Evolutionary conservation across 2,329 filamentous ascomycete species (phyloP).

Genomic region (Venturia aucupariae): DNA sequence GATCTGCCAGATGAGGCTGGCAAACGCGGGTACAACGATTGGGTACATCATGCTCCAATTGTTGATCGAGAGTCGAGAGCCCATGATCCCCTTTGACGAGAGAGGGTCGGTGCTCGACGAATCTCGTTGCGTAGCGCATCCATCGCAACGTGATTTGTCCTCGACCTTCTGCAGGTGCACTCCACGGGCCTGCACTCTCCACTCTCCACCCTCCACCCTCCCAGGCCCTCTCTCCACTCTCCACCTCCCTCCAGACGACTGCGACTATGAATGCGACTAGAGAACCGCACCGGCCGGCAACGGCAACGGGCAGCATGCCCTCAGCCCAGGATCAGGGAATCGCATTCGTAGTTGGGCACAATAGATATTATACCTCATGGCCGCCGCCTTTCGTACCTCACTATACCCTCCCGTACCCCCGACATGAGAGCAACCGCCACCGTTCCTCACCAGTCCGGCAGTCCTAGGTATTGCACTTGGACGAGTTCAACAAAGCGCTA

Average conservation of each 20-base stretch:
- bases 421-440: too few relatives aligned
- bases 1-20: too few relatives aligned
- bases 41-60: too few relatives aligned
- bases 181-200: too few relatives aligned
- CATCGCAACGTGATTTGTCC: neutral
- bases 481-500: neutral
- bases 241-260: too few relatives aligned
- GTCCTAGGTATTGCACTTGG: neutral
- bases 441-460: neutral
- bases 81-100: neutral
- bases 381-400: neutral
- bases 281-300: conserved; percentile 2
- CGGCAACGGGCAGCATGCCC: neutral
- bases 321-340: neutral
- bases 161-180: neutral
- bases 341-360: neutral
- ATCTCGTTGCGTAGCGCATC: neutral
- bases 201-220: too few relatives aligned
- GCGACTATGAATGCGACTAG: too few relatives aligned
- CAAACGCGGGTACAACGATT: too few relatives aligned
- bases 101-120: neutral
- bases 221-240: too few relatives aligned
- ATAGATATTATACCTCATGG: neutral
- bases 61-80: too few relatives aligned
- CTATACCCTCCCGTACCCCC: neutral